Conservation (phyloP, 2,329 filamentous ascomycete species). For the Erysiphe neolycopersici region DNA sequence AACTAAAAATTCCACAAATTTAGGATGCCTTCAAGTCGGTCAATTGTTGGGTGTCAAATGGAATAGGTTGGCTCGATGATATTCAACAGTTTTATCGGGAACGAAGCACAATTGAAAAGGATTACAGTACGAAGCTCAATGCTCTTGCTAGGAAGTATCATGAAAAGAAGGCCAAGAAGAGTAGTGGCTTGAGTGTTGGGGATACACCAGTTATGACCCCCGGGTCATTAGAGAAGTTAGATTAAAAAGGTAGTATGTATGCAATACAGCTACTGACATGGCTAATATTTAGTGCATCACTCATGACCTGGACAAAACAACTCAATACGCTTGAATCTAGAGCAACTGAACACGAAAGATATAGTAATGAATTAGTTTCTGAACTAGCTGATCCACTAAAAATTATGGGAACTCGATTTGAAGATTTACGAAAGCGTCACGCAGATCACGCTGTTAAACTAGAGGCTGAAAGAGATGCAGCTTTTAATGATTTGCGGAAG, state of each 20-base stretch:
- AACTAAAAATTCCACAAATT: slow-evolving; percentile 1
- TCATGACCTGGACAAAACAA: slow-evolving; percentile 93
- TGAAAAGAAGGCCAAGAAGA: slow-evolving; percentile 86
- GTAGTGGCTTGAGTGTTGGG: slow-evolving; percentile 67
- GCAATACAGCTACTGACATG: slow-evolving; percentile 3
- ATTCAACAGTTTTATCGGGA: slow-evolving; percentile 96
- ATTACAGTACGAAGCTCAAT: slow-evolving; percentile 73
- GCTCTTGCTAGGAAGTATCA: slow-evolving; percentile 86
- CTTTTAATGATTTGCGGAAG: slow-evolving; percentile 69
- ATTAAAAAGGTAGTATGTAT: slow-evolving; percentile 5
- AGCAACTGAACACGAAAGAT: slow-evolving; percentile 71
- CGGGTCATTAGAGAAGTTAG: slow-evolving; percentile 66
- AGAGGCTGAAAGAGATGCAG: slow-evolving; percentile 64
- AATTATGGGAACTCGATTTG: slow-evolving; percentile 44
- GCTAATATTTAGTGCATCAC: slow-evolving; percentile 39
- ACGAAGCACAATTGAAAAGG: slow-evolving; percentile 79
- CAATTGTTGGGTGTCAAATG: slow-evolving; percentile 70
- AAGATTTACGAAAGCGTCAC: slow-evolving; percentile 81
- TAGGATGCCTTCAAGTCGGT: slow-evolving; percentile 94
- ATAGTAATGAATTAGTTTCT: slow-evolving; percentile 47
- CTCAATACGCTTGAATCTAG: slow-evolving; percentile 69
- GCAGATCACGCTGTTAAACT: slow-evolving; percentile 69
- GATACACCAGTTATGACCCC: slow-evolving; percentile 83
- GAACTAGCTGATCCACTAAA: slow-evolving; percentile 75
- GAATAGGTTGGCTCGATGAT: slow-evolving; percentile 87